A percentile compares a stretch with the other conserved stretches of the same genome.
Conservation (phyloP, 768 basidiomycete species). For the Pulveroboletus frians region DNA sequence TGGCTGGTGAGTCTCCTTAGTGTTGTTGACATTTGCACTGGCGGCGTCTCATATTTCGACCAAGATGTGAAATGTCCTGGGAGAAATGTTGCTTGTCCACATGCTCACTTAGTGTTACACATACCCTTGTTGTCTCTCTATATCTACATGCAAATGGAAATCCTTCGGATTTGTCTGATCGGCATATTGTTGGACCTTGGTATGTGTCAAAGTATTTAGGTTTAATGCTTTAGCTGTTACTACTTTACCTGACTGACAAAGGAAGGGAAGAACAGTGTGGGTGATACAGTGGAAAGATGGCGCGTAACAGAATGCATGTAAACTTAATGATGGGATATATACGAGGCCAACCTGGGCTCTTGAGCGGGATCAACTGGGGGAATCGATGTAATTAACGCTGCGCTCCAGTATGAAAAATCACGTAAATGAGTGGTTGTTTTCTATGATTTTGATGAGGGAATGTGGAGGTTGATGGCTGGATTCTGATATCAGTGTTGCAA, state of each 20-base stretch:
- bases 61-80: slow-evolving; percentile 18
- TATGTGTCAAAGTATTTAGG: not conserved
- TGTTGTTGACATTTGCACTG: not conserved
- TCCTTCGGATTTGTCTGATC: not conserved
- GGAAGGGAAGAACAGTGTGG: slow-evolving; percentile 16
- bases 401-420: slow-evolving; percentile 3
- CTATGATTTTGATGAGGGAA: slow-evolving; percentile 75
- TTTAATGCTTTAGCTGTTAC: slow-evolving; percentile 14
- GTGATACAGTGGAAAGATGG: slow-evolving; percentile 33
- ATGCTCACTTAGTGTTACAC: not conserved
- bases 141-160: slow-evolving; percentile 1
- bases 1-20: slow-evolving; percentile 57
- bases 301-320: slow-evolving; percentile 26
- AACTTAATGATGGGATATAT: slow-evolving; percentile 36
- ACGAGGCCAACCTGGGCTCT: slow-evolving; percentile 24
- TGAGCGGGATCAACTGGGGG: slow-evolving; percentile 2
- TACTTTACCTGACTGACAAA: slow-evolving; percentile 26
- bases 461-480: slow-evolving; percentile 83
- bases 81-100: not conserved
- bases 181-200: not conserved
- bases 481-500: slow-evolving; percentile 3
- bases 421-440: slow-evolving; percentile 15
- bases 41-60: not conserved
- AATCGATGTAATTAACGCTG: slow-evolving; percentile 4
- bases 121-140: slow-evolving; percentile 3